Base-by-base conservation (phyloP, 2,329 filamentous ascomycete species). In the Ascomycota sp. region DNA sequence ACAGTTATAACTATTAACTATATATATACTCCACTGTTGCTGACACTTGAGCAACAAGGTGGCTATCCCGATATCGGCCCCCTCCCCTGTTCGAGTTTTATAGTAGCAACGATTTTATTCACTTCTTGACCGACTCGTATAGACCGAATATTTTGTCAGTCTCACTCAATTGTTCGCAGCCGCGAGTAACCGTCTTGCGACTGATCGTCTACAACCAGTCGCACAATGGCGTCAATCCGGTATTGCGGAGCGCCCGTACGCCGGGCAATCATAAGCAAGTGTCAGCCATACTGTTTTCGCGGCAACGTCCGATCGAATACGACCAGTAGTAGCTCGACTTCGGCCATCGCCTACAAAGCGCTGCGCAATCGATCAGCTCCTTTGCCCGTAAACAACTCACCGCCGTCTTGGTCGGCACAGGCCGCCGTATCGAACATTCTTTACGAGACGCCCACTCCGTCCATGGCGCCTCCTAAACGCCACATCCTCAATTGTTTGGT, bases 401-500 rank as follows among this genome's bases (percentile, higher is more conserved):
- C 76, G 25, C 75, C 80, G 27, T 65, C 82, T 9, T 82, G 82
- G 66, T 92, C 86, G 49, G 84, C 84, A 28, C 84, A 89, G 45
- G 82, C 89, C 12, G 89, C 89, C 43, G 89, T 98, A 43, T 92
- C 82, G 52, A 92, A 86, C 55, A 98, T 98, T 52, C 79, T 98
- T 56, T 98, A 98, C 65, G 89, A 98, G 66, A 95, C 84, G 3
- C 89, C 89, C 6, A 66, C 79, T 12, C 80, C 83, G 7, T 84
- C 82, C 10, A 66, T 66, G 46, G 74, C 74, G 21, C 86, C 89
- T 7, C 77, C 82, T 31, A 95, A 92, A 62, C 76, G 84, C 35
- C 89, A 98, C 58, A 72, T 98, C 51, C 75, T 98, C 57, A 98
- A 98, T 62, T 98, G 89, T 55, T 70, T 98, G 40, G 89, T 98